These are phyloP conservation scores for Mimosa pudica DNA, from an alignment of 306 rosid species.

Conservation along the genomic window DNA sequence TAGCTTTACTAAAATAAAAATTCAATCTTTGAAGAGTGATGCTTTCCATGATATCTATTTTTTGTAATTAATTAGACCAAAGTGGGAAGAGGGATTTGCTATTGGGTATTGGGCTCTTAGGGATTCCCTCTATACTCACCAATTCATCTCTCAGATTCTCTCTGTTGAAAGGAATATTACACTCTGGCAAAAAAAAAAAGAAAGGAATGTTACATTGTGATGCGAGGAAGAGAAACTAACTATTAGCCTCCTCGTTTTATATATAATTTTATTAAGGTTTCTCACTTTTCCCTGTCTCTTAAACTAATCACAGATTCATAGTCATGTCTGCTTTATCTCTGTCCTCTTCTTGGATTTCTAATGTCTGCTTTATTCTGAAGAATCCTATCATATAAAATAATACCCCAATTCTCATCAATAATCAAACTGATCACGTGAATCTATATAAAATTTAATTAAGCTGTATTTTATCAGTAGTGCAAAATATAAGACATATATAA, in stretches of 20 bases:
- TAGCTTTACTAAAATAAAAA: not conserved
- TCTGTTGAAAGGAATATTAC: constrained; percentile 27
- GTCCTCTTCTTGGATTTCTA: constrained; percentile 59
- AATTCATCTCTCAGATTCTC: constrained; percentile 36
- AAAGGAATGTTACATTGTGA: constrained; percentile 49
- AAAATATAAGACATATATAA: too few species aligned
- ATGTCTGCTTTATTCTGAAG: constrained; percentile 47
- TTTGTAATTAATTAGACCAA: constrained; percentile 1
- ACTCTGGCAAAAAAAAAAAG: too few species aligned
- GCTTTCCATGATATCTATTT: not conserved
- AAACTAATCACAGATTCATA: constrained; percentile 66
- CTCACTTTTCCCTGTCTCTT: constrained; percentile 36
- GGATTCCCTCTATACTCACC: constrained; percentile 67
- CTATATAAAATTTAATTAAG: constrained; percentile 10
- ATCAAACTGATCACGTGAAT: constrained; percentile 80
- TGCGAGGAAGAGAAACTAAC: constrained; percentile 5
- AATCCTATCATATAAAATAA: constrained; percentile 33
- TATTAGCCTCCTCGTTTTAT: not conserved
- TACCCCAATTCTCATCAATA: constrained; percentile 44
- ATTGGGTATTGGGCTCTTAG: constrained; percentile 68
- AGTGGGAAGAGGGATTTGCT: constrained; percentile 69
- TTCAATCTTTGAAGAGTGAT: not conserved
- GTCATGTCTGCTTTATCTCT: constrained; percentile 43
- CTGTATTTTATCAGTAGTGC: not conserved
- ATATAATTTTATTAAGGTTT: not conserved